Evolutionary conservation across 768 basidiomycete genomes (phyloP).

Genomic region (Termitomyces sp.): DNA sequence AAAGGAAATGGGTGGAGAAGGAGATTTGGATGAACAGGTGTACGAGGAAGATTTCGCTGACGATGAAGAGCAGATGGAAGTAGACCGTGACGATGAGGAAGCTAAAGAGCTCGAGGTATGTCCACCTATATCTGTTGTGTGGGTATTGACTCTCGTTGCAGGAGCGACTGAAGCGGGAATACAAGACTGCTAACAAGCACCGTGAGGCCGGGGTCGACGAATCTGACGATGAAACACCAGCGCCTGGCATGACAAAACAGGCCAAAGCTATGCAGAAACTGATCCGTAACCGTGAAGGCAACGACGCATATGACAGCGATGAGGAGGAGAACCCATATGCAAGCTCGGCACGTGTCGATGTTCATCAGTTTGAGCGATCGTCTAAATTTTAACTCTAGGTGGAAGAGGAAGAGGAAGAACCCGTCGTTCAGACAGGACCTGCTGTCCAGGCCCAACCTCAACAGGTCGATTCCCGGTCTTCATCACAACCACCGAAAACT

Average conservation of each 20-base stretch:
- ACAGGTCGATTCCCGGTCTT: slow-evolving; percentile 41
- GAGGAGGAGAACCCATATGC: slow-evolving; percentile 85
- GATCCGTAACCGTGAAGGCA: slow-evolving; percentile 80
- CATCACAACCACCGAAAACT: slow-evolving; percentile 40
- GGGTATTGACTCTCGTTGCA: slow-evolving; percentile 23
- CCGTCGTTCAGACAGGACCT: slow-evolving; percentile 31
- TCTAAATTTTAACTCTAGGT: slow-evolving; percentile 33
- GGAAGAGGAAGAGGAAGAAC: slow-evolving; percentile 74
- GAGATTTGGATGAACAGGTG: slow-evolving; percentile 77
- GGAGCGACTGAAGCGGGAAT: slow-evolving; percentile 85
- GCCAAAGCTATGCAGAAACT: slow-evolving; percentile 84
- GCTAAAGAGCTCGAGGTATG: slow-evolving; percentile 77
- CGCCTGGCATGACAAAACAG: slow-evolving; percentile 55
- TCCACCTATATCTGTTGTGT: neutral
- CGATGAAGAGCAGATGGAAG: slow-evolving; percentile 76
- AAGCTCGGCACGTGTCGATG: slow-evolving; percentile 52
- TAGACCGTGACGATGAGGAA: slow-evolving; percentile 79
- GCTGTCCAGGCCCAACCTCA: slow-evolving; percentile 46
- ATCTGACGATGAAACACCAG: slow-evolving; percentile 65
- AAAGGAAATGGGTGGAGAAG: slow-evolving; percentile 69
- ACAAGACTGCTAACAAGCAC: slow-evolving; percentile 71
- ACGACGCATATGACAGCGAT: slow-evolving; percentile 76
- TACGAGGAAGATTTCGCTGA: slow-evolving; percentile 86
- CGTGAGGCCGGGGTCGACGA: slow-evolving; percentile 69
- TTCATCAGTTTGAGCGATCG: neutral